Base-by-base conservation (phyloP, 768 basidiomycete species). In the Rhodotorula babjevae region DNA sequence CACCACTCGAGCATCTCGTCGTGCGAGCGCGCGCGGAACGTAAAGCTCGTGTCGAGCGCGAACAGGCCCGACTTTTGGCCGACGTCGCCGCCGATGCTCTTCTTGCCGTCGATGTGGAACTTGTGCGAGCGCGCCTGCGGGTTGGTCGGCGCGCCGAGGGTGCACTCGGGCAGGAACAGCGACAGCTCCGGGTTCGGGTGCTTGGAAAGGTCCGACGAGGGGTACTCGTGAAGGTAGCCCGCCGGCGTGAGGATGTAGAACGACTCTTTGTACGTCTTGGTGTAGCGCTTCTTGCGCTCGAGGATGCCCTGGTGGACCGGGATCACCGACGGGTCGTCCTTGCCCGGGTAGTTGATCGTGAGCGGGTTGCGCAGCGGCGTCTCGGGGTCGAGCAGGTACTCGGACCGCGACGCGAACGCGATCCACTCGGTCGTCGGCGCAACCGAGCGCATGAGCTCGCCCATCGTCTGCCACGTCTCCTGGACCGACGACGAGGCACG, bases 1-100 rank as follows among this genome's bases (percentile, higher is more conserved):
- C 96, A 99, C 92, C 96, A 96, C 83, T 99, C 96, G 92, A 97
- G 92, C 92, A 97, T 93, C 77, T 97, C 95, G 74, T 98, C 95
- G 75, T 90, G 87, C 69, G 88, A 90, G 71, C 95, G 83, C 59
- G 90, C 86, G 49, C 93, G 86, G 85, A 99, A 98, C 61, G 88
- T 90, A 88, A 90, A 98, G 42, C 91, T 91, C 47, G 79, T 80
- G 67, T 83, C 82, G 69, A 65, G 61, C 18, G 65, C 46, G 27
- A 74, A 70, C 21, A 72, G n/a, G 59, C 81, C 80, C 59, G 77
- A 74, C 77, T 87, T 85, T 65, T 86, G 83, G 33, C 84, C 81
- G 52, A 82, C 78, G 27, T 77, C 79, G 64, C 77, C 75, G 36
- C 79, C 78, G 40, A 76, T 36, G 50, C 93, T 89, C 81, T 89